Conservation (phyloP, 257 asterid genomes). For the Eucommia ulmoides region DNA sequence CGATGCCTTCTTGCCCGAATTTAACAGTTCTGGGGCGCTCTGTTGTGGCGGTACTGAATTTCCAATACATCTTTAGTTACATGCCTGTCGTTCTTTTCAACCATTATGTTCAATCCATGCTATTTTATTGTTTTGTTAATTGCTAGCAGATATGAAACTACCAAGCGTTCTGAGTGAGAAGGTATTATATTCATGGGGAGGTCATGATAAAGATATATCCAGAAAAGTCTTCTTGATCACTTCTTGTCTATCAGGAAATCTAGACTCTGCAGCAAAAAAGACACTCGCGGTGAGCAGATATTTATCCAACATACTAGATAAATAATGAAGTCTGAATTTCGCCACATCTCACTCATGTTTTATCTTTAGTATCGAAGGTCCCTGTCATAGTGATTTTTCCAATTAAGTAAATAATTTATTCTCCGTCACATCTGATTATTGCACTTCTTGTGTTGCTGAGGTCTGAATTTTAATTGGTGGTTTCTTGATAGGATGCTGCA, state of each 20-base stretch:
- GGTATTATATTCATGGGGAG: neutral
- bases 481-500: conserved; percentile 61
- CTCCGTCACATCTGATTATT: neutral
- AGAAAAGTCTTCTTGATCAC: neutral
- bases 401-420: neutral
- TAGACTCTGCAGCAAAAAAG: neutral
- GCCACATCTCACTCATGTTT: too few species aligned
- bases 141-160: neutral
- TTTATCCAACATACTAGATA: neutral
- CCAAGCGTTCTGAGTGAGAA: neutral
- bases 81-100: neutral
- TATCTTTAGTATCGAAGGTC: neutral
- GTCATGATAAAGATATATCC: neutral
- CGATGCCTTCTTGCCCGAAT: neutral
- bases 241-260: neutral
- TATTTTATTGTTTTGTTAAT: neutral
- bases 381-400: neutral
- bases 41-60: neutral
- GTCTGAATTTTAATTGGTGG: neutral
- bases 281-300: neutral
- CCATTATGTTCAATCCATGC: neutral
- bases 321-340: neutral
- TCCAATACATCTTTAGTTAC: neutral
- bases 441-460: neutral
- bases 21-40: neutral